Evolutionary conservation across 768 basidiomycete genomes (phyloP).

Genomic region (Gautieria morchelliformis): DNA sequence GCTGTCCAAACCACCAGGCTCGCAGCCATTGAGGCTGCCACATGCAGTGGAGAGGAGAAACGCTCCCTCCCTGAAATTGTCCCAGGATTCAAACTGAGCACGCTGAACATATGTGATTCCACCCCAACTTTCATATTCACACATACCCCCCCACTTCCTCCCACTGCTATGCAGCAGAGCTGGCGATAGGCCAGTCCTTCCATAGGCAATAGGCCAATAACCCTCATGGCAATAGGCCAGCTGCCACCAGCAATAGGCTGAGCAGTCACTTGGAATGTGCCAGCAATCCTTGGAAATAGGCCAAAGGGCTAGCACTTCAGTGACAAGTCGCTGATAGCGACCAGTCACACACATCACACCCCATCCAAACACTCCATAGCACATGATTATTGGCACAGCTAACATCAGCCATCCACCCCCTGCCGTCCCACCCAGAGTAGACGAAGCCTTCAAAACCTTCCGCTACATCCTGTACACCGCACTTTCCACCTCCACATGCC

Average conservation of each 20-base stretch:
- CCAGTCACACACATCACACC: not conserved
- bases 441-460: slow-evolving; percentile 12
- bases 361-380: not conserved
- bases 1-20: not conserved
- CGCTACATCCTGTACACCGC: slow-evolving; percentile 18
- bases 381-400: not conserved
- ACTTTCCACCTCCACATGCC: slow-evolving; percentile 10
- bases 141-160: not conserved
- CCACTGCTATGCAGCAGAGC: not conserved
- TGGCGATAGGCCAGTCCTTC: not conserved
- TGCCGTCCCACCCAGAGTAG: slow-evolving; percentile 13
- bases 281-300: too few relatives aligned
- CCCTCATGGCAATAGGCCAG: not conserved
- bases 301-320: not conserved
- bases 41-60: not conserved
- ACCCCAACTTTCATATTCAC: not conserved
- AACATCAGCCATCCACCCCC: not conserved
- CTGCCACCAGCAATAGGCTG: not conserved
- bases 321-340: too few relatives aligned
- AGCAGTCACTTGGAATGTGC: not conserved
- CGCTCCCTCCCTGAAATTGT: not conserved
- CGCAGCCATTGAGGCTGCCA: not conserved
- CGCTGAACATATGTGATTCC: slow-evolving; percentile 15
- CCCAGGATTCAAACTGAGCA: slow-evolving; percentile 11
- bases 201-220: not conserved